Base-by-base conservation (phyloP, 1,139 yeast genomes). In the Geotrichum fermentans region DNA sequence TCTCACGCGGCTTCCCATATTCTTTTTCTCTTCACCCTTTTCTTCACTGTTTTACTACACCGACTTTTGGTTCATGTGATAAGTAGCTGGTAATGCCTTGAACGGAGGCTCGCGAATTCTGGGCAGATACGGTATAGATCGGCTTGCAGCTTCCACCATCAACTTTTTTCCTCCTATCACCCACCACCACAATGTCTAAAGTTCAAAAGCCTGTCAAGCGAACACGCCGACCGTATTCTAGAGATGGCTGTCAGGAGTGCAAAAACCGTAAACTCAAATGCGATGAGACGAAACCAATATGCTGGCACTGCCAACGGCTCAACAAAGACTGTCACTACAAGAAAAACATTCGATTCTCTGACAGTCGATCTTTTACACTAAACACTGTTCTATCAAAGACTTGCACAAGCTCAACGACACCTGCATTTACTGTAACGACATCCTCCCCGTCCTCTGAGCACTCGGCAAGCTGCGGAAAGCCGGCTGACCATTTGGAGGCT, bases 221-320 rank as follows among this genome's bases (percentile, higher is more conserved):
- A 10, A 24, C 43, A 1, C 18, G 50, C 21, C 33, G 55, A 8
- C 46, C 50, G 54, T 80, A 80, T 59, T 74, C 80, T 42, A 66
- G 83, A 42, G 77, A 75, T 36, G 88, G 87, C 2, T 82, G 88
- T 57, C 65, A 68, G 18, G 83, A 79, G 59, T 82, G 88, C 62
- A 80, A 80, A 59, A 63, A 80, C 43, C 66, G 86, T 45, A 78
- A 80, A 59, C 74, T 79, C 67, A 82, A 81, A 61, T 80, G 86
- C 60, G 84, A 80, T 59, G 87, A 80, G 58, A 70, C 70, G 1
- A 77, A 78, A 54, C 84, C 84, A 0, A 63, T 61, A 39, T 80
- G 87, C 58, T 69, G 77, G 73, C 80, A 79, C 54, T 82, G 88
- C 58, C 56, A 73, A 3, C 64, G 79, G 18, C 62, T 79, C 20